A percentile compares a stretch with the other conserved stretches of the same genome.
These are phyloP conservation scores for Saccharomycopsis capsularis DNA, from an alignment of 805 yeast species.

Conservation along the genomic window DNA sequence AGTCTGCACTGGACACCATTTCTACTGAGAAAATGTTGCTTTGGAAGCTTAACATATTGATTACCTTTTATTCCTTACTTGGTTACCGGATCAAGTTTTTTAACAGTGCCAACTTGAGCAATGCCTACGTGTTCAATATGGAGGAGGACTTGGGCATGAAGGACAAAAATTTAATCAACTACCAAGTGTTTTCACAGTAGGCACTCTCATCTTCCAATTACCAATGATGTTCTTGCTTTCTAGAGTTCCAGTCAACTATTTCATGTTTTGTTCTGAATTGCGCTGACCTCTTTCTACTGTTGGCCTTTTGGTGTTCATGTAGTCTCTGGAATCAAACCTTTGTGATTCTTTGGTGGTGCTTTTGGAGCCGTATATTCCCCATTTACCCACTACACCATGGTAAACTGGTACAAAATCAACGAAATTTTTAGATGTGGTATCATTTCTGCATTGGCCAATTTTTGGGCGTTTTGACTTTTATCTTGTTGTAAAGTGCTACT, in stretches of 20 bases:
- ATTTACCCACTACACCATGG: conserved; percentile 51
- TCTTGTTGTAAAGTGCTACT: conserved; percentile 54
- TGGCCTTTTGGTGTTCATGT: conserved; percentile 44
- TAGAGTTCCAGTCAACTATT: conserved; percentile 46
- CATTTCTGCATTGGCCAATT: conserved; percentile 56
- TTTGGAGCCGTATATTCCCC: conserved; percentile 68
- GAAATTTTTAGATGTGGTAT: conserved; percentile 56
- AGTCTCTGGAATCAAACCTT: conserved; percentile 47
- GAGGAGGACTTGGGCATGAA: conserved; percentile 46
- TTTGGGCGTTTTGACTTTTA: conserved; percentile 55
- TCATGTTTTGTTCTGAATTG: conserved; percentile 50
- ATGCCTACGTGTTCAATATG: conserved; percentile 64
- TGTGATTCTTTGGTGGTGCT: conserved; percentile 60
- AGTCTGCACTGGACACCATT: conserved; percentile 33
- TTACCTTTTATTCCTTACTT: conserved; percentile 50
- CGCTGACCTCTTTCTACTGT: conserved; percentile 65
- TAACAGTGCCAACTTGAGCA: conserved; percentile 52
- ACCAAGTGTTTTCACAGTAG: conserved; percentile 55
- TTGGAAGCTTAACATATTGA: conserved; percentile 46
- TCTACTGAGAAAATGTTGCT: conserved; percentile 40
- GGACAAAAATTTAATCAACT: conserved; percentile 56
- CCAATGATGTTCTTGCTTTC: conserved; percentile 56
- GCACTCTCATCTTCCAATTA: conserved; percentile 52
- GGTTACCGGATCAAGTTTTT: conserved; percentile 65
- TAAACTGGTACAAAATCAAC: conserved; percentile 48